Base-by-base conservation (phyloP, 192 early-diverging fungal species). In the Rhizophlyctis rosea region DNA sequence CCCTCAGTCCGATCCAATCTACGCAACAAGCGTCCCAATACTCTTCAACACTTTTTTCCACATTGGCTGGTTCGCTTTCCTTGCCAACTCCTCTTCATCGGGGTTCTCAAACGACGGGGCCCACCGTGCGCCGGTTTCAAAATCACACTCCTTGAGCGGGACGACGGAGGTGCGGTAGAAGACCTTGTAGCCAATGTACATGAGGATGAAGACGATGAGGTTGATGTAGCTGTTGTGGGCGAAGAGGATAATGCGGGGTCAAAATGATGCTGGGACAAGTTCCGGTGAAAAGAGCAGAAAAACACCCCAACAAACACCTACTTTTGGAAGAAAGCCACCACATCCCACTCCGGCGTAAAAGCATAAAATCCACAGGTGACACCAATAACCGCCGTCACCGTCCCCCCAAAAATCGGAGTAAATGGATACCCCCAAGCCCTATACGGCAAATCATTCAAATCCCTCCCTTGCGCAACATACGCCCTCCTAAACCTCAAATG, bases 111-210 rank as follows among this genome's bases (percentile, higher is more conserved):
- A n/a, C n/a, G n/a, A n/a, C n/a, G n/a, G n/a, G 44, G 59, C 36
- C 65, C 65, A 67, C 14, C 65, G 23, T 47, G 53, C 56, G n/a
- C 79, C 79, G 48, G 81, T 81, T 27, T 81, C 81, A 25, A 90
- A 74, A 61, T 90, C 88, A 35, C 81, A 64, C 29, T 88, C 86
- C 50, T 79, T 58, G 21, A 88, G 63, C 25, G 77, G 81, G 58
- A 90, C 59, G 62, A 87, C 71, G 63, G 81, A 81, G 3, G 88
- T 82, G 35, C 71, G 75, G 53, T 73, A 75, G 64, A 73, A 56
- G 35, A 81, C 63, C 71, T 89, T 89, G 77, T 80, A 92, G 21
- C 68, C 76, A 49, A 83, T 60, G 67, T 78, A 90, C 3, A 87
- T 62, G 29, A 86, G 71, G 50, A 88, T n/a, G 31, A 87, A 88